Percentiles rank a stretch among this genome's conserved stretches.
Evolutionary conservation across 768 basidiomycete genomes (phyloP).

Genomic region (Podaxis pistillaris): DNA sequence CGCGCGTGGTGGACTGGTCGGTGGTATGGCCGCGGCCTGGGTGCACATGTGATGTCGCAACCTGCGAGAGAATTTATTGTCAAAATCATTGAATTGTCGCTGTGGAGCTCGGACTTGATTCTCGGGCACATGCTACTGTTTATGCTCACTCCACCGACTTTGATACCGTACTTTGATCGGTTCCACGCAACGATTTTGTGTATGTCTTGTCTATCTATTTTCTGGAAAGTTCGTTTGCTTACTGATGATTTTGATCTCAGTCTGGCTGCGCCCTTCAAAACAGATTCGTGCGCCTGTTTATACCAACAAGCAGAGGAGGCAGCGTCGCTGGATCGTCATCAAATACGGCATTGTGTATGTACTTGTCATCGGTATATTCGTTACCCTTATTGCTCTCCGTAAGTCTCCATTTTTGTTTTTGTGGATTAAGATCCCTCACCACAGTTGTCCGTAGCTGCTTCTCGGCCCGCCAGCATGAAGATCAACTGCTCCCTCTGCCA

Average conservation of each 20-base stretch:
- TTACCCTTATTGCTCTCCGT: constrained; percentile 78
- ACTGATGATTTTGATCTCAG: constrained; percentile 36
- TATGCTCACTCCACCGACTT: constrained; percentile 83
- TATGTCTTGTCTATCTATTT: constrained; percentile 41
- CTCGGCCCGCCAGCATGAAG: constrained; percentile 59
- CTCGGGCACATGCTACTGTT: constrained; percentile 86
- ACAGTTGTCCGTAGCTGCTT: constrained; percentile 41
- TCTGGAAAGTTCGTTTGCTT: constrained; percentile 5
- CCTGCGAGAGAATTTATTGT: constrained; percentile 96
- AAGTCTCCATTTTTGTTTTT: constrained; percentile 31
- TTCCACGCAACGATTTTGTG: constrained; percentile 90
- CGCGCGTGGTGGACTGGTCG: constrained; percentile 98
- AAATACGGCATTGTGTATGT: constrained; percentile 83
- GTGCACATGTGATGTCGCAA: constrained; percentile 91
- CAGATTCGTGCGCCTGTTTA: constrained; percentile 93
- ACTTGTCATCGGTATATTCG: constrained; percentile 64
- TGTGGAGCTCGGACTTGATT: constrained; percentile 95
- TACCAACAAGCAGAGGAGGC: constrained; percentile 84
- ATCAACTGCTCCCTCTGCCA: constrained; percentile 65
- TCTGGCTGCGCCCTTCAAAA: constrained; percentile 94
- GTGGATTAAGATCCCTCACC: constrained; percentile 14
- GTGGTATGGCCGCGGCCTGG: constrained; percentile 96
- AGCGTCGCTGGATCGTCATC: constrained; percentile 87
- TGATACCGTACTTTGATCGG: constrained; percentile 90
- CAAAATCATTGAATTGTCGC: constrained; percentile 93